Evolutionary conservation across 352 stramenopile genomes (phyloP), one percentile per base, ranked within the genome.

Genomic region (Pythium sp.): DNA sequence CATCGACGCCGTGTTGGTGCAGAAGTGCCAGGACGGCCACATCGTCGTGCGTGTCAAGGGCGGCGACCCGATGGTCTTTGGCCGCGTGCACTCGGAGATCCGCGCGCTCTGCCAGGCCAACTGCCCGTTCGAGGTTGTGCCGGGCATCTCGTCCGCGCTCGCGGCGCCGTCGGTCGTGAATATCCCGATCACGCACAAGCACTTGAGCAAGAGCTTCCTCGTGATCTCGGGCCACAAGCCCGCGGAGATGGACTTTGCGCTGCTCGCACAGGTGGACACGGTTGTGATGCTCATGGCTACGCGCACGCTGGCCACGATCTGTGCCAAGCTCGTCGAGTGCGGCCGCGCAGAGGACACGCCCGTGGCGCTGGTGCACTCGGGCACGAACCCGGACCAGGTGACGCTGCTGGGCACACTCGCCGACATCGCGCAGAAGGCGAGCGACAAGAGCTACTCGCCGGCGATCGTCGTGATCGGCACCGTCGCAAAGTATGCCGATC

Each of bases 211-310:
- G 49, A 84, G 63, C 65, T 86, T 92, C 36, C 64, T 90, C n/a
- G 80, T 90, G 3, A 71, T 89, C 55, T 92, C 81, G 20, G 78
- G 82, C 5, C 84, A 92, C 72, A 89, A 89, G 36, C 84, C 84
- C 0, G 75, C 73, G 34, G 81, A 92, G 55, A 89, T 92, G 80
- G 76, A 92, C 72, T 73, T 98, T 96, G 34, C 91, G 82, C 69
- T 98, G 90, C 72, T 98, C 90, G 8, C 91, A 77, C 82, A 97
- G 87, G 74, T 98, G 90, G 34, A 98, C 84, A 57, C 94, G 88
- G 36, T 93, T 91, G 36, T 96, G 84, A 77, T 98, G 98, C 8
- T 94, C 93, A 14, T 92, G 88, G 28, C 94, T 90, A 76, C 92
- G 97, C 69, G 84, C 41, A 92, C 84, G 30, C 76, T 90, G 51